Base-by-base conservation (phyloP, 176 grass and related monocot genomes). In the Aegilops speltoides region DNA sequence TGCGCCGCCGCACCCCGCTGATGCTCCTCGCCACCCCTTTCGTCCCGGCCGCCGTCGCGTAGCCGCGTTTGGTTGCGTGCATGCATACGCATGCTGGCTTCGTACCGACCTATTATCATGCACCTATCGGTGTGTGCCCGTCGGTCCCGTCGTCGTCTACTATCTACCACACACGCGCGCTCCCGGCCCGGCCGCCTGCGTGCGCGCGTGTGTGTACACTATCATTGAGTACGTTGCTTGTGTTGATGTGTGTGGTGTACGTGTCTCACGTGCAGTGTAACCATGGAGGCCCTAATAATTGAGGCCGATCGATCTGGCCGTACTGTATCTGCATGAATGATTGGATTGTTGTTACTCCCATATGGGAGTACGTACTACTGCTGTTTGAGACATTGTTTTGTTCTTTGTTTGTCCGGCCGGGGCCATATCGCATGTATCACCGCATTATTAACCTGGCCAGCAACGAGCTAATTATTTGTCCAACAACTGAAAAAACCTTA, bases 11-110 rank as follows among this genome's bases (percentile, higher is more conserved):
- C 64, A 78, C 84, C 5, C 88, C 88, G 31, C 65, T 87, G 1
- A n/a, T 79, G 41, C 89, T 90, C 19, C 64, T 81, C 23, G 89
- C 84, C 73, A 90, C 79, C 5, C 84, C 89, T 3, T 90, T 90
- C 33, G 23, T 78, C 11, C 84, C 87, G 12, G 37, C 22, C 28
- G 52, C 24, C 36, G 38, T 57, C 37, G 16, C 77, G 22, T 83
- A 77, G 46, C 31, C n/a, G 2, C 59, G 20, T 62, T 65, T 13
- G 11, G 20, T 4, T 33, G 70, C 36, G 19, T 24, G 19, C 54
- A 79, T 63, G 50, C 9, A 73, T 54, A 52, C 5, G 48, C 48
- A 52, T 45, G 70, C n/a, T 74, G 40, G 71, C 72, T 28, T 48
- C 26, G 31, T 31, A 31, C 25, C 73, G 23, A 73, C 38, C 4